Percentiles rank a stretch among this genome's conserved stretches.
These are phyloP conservation scores for Paracamarosporium sp. DNA, from an alignment of 2,329 filamentous ascomycete species.

Conservation along the genomic window DNA sequence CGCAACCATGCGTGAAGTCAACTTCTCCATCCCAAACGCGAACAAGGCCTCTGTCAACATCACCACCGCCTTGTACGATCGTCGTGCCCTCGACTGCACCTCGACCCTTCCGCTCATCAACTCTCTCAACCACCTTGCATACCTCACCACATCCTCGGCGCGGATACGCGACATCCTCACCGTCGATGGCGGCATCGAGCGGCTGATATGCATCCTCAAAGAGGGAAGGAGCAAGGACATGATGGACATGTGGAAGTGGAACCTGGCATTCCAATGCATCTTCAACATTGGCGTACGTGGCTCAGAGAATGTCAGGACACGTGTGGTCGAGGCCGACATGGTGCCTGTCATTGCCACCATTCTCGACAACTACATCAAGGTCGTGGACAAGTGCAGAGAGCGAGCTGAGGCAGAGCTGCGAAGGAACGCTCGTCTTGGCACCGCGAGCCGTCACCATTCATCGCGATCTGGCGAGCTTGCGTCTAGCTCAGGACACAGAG, in stretches of 20 bases:
- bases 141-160: constrained; percentile 96
- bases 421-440: constrained; percentile 56
- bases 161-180: constrained; percentile 97
- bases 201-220: constrained; percentile 96
- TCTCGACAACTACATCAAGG: constrained; percentile 96
- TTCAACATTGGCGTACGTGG: constrained; percentile 98
- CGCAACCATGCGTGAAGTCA: constrained; percentile 93
- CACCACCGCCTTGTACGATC: constrained; percentile 97
- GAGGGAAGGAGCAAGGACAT: constrained; percentile 95
- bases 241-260: constrained; percentile 99
- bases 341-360: constrained; percentile 98
- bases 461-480: constrained; percentile 48
- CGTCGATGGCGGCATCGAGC: constrained; percentile 97
- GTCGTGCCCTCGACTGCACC: constrained; percentile 95
- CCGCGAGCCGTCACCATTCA: constrained; percentile 48
- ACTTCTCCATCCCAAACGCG: constrained; percentile 98
- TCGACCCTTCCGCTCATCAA: constrained; percentile 98
- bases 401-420: constrained; percentile 83
- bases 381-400: constrained; percentile 89
- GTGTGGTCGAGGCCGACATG: constrained; percentile 98
- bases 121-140: constrained; percentile 97
- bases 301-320: constrained; percentile 89
- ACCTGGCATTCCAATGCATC: constrained; percentile 96
- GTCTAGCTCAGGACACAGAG: constrained; percentile 47
- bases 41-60: constrained; percentile 99